Evolutionary conservation across 2,329 filamentous ascomycete genomes (phyloP).

Genomic region (Botryotinia convoluta): DNA sequence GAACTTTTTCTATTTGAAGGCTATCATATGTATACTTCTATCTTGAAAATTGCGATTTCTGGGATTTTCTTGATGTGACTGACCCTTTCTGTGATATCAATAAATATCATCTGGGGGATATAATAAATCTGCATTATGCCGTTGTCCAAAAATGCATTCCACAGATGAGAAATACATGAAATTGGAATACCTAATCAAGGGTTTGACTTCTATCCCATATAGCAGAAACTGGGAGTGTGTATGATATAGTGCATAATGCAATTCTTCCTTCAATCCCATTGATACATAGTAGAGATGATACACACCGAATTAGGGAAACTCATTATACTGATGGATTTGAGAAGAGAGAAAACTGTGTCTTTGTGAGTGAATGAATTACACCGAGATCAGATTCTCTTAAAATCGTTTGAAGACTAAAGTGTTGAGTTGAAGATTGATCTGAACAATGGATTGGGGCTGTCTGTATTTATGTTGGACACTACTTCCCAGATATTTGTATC

Average conservation of each 20-base stretch:
- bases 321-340: background rate
- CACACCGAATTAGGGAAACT: background rate
- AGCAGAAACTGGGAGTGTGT: too few relatives aligned
- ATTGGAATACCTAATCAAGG: too few relatives aligned
- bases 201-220: background rate
- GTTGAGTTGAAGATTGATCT: background rate
- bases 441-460: background rate
- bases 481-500: background rate
- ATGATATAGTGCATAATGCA: background rate
- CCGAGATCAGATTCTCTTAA: too few relatives aligned
- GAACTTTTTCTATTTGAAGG: too few relatives aligned
- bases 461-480: background rate
- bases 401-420: too few relatives aligned
- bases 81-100: background rate
- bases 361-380: background rate
- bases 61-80: too few relatives aligned
- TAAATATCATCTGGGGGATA: background rate
- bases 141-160: too few relatives aligned
- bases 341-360: background rate
- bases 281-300: background rate
- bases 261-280: background rate
- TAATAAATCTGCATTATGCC: too few relatives aligned
- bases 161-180: too few relatives aligned
- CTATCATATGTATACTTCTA: too few relatives aligned
- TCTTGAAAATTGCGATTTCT: too few relatives aligned